phyloP scores from a whole-genome alignment of 1,284 basidiomycete species.

The Fomitopsis pinicola region DNA sequence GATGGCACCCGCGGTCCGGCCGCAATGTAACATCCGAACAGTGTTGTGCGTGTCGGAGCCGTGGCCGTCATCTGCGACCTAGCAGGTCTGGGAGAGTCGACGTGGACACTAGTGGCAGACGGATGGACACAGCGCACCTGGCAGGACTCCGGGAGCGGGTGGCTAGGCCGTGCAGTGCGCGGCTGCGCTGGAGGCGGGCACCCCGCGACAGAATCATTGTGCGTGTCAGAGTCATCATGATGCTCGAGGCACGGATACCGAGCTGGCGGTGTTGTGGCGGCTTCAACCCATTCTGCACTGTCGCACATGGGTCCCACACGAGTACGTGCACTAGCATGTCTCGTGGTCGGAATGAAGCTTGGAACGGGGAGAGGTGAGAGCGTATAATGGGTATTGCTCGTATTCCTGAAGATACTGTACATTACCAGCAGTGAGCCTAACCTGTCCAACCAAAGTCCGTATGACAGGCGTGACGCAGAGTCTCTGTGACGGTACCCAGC shows the following conservation, averaged over 20 bases:
- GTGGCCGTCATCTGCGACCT: not conserved
- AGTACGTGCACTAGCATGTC: not conserved
- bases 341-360: not conserved
- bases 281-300: not conserved
- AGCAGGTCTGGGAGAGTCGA: not conserved
- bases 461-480: not conserved
- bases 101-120: not conserved
- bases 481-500: not conserved
- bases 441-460: too few species aligned
- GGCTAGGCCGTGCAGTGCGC: not conserved
- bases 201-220: not conserved
- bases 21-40: not conserved
- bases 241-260: not conserved
- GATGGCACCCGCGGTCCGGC: not conserved
- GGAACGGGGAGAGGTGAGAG: not conserved
- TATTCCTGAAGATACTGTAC: too few species aligned
- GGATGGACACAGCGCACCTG: not conserved
- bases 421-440: too few species aligned
- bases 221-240: not conserved
- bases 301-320: not conserved
- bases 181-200: not conserved
- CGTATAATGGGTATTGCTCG: not conserved
- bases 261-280: not conserved
- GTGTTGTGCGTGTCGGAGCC: not conserved
- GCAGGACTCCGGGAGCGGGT: not conserved